Percentiles rank a stretch among this genome's conserved stretches.
Evolutionary conservation across 768 basidiomycete genomes (phyloP).

Genomic region (Termitomyces sp.): DNA sequence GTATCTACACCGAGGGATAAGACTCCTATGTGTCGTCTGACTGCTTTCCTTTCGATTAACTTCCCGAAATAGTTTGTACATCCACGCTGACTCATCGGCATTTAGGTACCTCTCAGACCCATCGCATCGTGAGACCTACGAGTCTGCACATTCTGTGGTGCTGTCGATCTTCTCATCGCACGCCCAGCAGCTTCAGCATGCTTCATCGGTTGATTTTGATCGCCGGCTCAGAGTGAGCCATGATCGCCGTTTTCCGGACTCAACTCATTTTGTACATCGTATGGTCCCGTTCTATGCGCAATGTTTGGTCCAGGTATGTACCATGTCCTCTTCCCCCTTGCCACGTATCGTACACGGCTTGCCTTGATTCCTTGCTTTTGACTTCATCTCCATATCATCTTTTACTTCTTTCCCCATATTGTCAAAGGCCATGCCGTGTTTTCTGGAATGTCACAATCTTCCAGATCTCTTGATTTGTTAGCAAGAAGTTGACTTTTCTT

Average conservation of each 20-base stretch:
- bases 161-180: constrained; percentile 66
- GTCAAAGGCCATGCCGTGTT: not conserved
- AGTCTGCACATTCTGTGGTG: constrained; percentile 82
- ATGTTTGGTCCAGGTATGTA: constrained; percentile 61
- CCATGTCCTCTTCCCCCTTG: not conserved
- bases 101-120: constrained; percentile 55
- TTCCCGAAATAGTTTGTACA: not conserved
- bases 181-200: constrained; percentile 27
- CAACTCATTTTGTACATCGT: constrained; percentile 39
- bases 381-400: not conserved
- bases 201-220: constrained; percentile 4
- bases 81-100: constrained; percentile 12
- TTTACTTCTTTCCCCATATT: not conserved
- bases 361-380: not conserved
- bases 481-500: constrained; percentile 5
- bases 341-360: not conserved
- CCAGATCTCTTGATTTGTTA: constrained; percentile 1
- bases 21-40: not conserved
- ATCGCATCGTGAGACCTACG: constrained; percentile 69
- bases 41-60: not conserved
- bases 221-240: not conserved
- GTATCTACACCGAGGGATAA: not conserved
- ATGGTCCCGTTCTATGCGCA: constrained; percentile 71
- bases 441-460: not conserved
- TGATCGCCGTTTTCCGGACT: constrained; percentile 12